phyloP scores from a whole-genome alignment of 345 rosid species.

The Carallia pectinifolia region DNA sequence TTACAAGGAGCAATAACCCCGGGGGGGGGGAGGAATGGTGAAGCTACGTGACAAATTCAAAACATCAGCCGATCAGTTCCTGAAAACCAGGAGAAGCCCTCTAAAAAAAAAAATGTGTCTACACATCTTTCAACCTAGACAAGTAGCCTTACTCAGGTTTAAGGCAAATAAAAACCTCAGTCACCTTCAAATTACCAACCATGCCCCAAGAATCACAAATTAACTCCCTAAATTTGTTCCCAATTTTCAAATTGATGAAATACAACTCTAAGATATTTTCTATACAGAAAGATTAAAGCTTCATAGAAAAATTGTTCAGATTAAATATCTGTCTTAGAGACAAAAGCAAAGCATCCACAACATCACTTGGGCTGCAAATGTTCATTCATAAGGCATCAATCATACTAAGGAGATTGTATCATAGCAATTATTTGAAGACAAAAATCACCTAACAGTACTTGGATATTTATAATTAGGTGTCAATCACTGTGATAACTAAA shows the following conservation, averaged over 20 bases:
- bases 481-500: not conserved
- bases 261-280: not conserved
- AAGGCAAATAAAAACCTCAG: not conserved
- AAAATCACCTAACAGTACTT: not conserved
- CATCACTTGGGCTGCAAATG: not conserved
- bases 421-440: not conserved
- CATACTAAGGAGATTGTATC: not conserved
- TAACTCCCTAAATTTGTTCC: not conserved
- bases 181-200: not conserved
- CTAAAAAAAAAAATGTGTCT: not conserved
- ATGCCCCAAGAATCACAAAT: not conserved
- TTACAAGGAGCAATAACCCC: not conserved
- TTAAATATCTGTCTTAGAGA: not conserved
- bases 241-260: not conserved
- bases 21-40: not conserved
- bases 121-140: not conserved
- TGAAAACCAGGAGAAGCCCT: not conserved
- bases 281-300: not conserved
- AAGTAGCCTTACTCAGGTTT: not conserved
- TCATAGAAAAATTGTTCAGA: not conserved
- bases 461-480: not conserved
- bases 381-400: not conserved
- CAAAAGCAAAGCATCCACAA: not conserved
- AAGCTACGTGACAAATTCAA: not conserved
- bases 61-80: not conserved